Base-by-base conservation (phyloP, 1,284 basidiomycete genomes). In the Bjerkandera adusta region DNA sequence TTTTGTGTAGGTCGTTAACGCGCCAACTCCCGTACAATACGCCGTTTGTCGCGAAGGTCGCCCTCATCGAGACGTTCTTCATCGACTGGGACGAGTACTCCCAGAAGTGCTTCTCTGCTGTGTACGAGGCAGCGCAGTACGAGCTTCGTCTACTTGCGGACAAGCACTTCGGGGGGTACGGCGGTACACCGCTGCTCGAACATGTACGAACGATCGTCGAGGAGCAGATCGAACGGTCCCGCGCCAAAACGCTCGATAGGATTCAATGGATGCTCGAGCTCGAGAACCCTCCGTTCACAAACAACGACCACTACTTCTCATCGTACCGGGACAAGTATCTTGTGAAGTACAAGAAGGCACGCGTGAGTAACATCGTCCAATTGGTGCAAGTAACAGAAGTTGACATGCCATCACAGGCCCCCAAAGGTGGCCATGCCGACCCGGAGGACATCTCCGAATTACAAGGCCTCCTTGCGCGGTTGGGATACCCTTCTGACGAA, bases 21-120 rank as follows among this genome's bases (percentile, higher is more conserved):
- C 78, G 84, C 4, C 83, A 89, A 57, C 68, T 89, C 0, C 84
- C 85, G 0, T 80, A 75, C 12, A 75, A 77, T 50, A 79, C 75
- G 49, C 85, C 85, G 0, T 88, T 83, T 52, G 67, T 76, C 0
- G 81, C 85, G 0, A 77, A 79, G 22, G 57, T 70, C 4, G 50
- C 59, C 0, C 79, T 76, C 37, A 83, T 89, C 36, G 36, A 51
- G 1, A 49, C 61, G 1, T 62, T 79, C 16, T 71, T 74, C 8
- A 43, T 62, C 13, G 52, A 68, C 36, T 89, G 87, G 87, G 52
- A 53, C 1, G 43, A 18, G 0, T 80, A 84, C 0, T 69, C 79
- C 0, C 57, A 68, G 11, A 25, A 56, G 0, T 69, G 85, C n/a
- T 81, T 82, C 51, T 70, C 74, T 0, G 47, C 62, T 0, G 68